A percentile compares a stretch with the other conserved stretches of the same genome.
These are phyloP conservation scores for Fistulinella prunicolor DNA, from an alignment of 768 basidiomycete species.

Conservation along the genomic window DNA sequence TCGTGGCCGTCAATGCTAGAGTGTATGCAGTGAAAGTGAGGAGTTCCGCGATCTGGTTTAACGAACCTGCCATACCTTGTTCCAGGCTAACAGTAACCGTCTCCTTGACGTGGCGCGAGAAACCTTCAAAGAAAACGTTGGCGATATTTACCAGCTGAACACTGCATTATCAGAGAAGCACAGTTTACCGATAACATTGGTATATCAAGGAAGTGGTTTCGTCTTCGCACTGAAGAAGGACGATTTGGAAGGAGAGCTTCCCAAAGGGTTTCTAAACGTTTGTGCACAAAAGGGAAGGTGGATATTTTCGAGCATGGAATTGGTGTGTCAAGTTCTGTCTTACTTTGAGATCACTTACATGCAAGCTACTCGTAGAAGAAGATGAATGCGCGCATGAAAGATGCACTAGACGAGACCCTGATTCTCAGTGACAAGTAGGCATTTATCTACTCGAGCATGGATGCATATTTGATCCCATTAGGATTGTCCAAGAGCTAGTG, in stretches of 20 bases:
- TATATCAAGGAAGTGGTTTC: slow-evolving; percentile 75
- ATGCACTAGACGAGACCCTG: slow-evolving; percentile 86
- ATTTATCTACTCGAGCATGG: neutral
- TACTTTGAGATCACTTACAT: neutral
- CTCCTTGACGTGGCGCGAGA: slow-evolving; percentile 93
- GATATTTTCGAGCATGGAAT: slow-evolving; percentile 75
- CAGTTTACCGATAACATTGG: slow-evolving; percentile 58
- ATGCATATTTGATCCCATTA: slow-evolving; percentile 25
- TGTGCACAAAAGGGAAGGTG: slow-evolving; percentile 65
- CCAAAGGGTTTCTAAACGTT: slow-evolving; percentile 69
- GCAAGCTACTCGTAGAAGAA: slow-evolving; percentile 56
- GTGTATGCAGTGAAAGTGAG: slow-evolving; percentile 84
- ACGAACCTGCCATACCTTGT: neutral
- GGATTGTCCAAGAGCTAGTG: slow-evolving; percentile 79
- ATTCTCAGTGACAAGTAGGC: slow-evolving; percentile 77
- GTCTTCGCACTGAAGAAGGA: slow-evolving; percentile 67
- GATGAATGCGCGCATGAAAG: slow-evolving; percentile 84
- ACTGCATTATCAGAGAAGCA: slow-evolving; percentile 57
- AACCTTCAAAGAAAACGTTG: slow-evolving; percentile 90
- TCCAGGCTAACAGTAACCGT: slow-evolving; percentile 70
- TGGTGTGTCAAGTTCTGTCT: slow-evolving; percentile 47
- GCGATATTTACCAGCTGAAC: slow-evolving; percentile 77
- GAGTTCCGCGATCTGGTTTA: neutral
- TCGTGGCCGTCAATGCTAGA: slow-evolving; percentile 71
- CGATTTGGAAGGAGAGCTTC: slow-evolving; percentile 50